A percentile compares a stretch with the other conserved stretches of the same genome.
phyloP scores from a whole-genome alignment of 2,329 filamentous ascomycete species.

The Aureobasidium sp. region DNA sequence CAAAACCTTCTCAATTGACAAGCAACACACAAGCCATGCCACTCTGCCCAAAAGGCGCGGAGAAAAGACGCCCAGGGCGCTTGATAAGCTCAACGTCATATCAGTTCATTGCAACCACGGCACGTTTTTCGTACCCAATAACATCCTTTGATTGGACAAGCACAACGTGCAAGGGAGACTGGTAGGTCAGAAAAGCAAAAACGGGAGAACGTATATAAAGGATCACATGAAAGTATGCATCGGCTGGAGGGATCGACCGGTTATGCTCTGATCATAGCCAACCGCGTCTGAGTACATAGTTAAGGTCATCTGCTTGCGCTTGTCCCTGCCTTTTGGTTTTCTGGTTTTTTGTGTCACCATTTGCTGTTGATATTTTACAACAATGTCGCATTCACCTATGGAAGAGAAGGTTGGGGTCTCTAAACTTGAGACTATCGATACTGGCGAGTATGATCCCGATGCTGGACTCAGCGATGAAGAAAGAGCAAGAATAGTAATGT shows the following conservation, averaged over 20 bases:
- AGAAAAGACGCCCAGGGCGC: neutral
- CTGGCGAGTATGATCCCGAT: constrained; percentile 44
- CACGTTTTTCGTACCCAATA: neutral
- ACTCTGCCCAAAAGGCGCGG: neutral
- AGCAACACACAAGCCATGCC: neutral
- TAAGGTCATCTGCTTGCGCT: neutral
- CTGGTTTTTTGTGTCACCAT: neutral
- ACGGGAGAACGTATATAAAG: neutral
- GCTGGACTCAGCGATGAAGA: constrained; percentile 57
- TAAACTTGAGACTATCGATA: neutral
- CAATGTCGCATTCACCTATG: neutral
- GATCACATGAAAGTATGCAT: neutral
- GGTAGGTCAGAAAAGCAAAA: neutral
- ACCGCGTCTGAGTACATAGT: neutral
- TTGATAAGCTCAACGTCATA: neutral
- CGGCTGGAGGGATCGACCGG: neutral
- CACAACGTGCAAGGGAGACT: neutral
- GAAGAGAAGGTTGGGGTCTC: constrained; percentile 1
- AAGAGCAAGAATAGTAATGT: constrained; percentile 48
- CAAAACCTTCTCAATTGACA: neutral
- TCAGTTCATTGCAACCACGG: neutral
- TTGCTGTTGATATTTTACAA: neutral
- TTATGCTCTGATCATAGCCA: neutral
- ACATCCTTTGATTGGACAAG: neutral
- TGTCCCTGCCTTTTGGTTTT: neutral